phyloP scores from a whole-genome alignment of 2,329 filamentous ascomycete species.

The Cytospora piceae region DNA sequence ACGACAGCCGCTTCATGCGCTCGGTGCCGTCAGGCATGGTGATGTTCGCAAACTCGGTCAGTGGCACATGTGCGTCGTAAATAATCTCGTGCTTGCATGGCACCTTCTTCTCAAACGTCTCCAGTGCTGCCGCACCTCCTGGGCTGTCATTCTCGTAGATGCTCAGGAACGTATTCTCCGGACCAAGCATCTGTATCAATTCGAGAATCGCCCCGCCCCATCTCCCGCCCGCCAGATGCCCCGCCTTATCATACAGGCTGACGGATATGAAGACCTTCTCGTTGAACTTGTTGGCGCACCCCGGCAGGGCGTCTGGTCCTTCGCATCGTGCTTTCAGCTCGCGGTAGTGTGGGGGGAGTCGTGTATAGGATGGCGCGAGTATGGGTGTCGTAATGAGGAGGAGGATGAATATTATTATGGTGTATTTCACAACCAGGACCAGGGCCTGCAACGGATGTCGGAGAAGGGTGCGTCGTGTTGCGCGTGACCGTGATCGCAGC shows the following conservation, averaged over 20 bases:
- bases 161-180: constrained; percentile 70
- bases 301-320: constrained; percentile 34
- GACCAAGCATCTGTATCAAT: constrained; percentile 67
- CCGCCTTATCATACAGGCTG: constrained; percentile 68
- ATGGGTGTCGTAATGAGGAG: constrained; percentile 40
- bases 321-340: constrained; percentile 40
- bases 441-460: constrained; percentile 25
- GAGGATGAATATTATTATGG: constrained; percentile 37
- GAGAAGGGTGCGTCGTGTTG: constrained; percentile 25
- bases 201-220: constrained; percentile 67
- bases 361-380: constrained; percentile 49
- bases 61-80: constrained; percentile 61
- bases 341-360: constrained; percentile 45
- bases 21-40: constrained; percentile 64
- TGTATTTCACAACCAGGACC: constrained; percentile 33
- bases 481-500: constrained; percentile 28
- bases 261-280: constrained; percentile 77
- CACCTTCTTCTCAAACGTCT: constrained; percentile 52
- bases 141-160: constrained; percentile 73
- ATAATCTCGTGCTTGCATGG: constrained; percentile 57
- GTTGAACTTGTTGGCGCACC: constrained; percentile 47
- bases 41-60: constrained; percentile 60
- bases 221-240: constrained; percentile 61
- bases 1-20: constrained; percentile 74
- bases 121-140: constrained; percentile 57